Conservation (phyloP, 331 rosid genomes). For the Quercus phellos region DNA sequence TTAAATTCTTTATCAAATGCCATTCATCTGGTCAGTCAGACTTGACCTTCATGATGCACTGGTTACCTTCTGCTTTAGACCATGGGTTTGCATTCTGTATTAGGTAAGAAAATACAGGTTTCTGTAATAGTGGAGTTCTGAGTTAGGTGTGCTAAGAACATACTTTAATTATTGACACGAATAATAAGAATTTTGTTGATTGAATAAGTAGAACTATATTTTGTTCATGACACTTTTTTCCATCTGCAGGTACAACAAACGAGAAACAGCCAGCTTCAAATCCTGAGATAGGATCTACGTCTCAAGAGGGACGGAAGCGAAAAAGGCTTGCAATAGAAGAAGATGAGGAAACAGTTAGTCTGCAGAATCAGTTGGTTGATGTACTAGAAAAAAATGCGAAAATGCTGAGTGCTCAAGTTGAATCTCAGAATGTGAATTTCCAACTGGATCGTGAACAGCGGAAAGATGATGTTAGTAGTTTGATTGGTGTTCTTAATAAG, state of each 20-base stretch:
- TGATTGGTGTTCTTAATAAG: constrained; percentile 81
- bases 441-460: constrained; percentile 77
- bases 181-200: neutral
- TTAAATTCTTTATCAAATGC: neutral
- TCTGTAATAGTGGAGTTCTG: neutral
- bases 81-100: neutral
- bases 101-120: neutral
- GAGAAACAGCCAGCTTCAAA: constrained; percentile 53
- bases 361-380: constrained; percentile 66
- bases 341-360: constrained; percentile 45
- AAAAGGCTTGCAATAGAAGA: constrained; percentile 50
- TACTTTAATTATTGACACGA: neutral
- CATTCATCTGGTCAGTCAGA: neutral
- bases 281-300: constrained; percentile 71
- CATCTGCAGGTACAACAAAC: constrained; percentile 30
- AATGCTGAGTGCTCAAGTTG: constrained; percentile 66
- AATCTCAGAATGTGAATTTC: constrained; percentile 67
- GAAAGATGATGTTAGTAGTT: constrained; percentile 58
- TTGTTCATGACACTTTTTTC: neutral
- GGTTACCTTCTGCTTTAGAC: neutral
- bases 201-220: neutral
- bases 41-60: neutral
- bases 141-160: neutral
- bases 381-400: constrained; percentile 82
- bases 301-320: constrained; percentile 74